These are phyloP conservation scores for Coemansia sp. DNA, from an alignment of 192 early-diverging fungal species.

Conservation along the genomic window DNA sequence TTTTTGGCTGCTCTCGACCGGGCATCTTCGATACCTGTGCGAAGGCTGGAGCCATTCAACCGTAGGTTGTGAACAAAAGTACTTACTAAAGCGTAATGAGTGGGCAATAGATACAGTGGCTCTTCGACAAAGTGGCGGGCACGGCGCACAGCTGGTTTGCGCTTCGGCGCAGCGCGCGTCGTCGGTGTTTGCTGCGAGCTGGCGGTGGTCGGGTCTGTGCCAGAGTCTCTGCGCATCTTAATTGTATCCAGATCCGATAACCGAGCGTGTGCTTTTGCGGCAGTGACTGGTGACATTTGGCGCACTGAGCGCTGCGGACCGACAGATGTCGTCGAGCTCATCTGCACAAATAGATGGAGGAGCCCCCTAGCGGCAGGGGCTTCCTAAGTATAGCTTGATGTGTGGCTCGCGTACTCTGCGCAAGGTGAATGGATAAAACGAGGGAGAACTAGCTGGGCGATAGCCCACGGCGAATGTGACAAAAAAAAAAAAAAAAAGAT, in stretches of 20 bases:
- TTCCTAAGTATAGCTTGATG: neutral
- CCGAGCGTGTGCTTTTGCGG: conserved; percentile 1
- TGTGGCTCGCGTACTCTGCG: conserved; percentile 12
- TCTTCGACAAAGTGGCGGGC: conserved; percentile 56
- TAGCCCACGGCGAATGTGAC: conserved; percentile 4
- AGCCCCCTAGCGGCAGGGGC: neutral
- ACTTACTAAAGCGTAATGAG: conserved; percentile 54
- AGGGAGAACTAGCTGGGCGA: neutral
- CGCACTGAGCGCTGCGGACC: conserved; percentile 15
- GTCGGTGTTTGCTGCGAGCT: conserved; percentile 4
- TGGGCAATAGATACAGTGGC: conserved; percentile 48
- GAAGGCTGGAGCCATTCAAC: neutral
- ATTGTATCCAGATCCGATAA: neutral
- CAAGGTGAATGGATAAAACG: neutral
- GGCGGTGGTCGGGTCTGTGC: neutral
- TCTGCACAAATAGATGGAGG: neutral
- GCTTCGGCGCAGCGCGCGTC: conserved; percentile 11
- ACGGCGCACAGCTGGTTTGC: conserved; percentile 45
- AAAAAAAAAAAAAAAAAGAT: neutral
- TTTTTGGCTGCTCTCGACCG: neutral
- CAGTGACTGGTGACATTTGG: conserved; percentile 2
- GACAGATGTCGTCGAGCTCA: conserved; percentile 6
- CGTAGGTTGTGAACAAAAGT: neutral
- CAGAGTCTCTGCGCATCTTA: conserved; percentile 3
- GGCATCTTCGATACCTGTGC: neutral